phyloP scores from a whole-genome alignment of 768 basidiomycete genomes.

The Auricularia auricula-judae region DNA sequence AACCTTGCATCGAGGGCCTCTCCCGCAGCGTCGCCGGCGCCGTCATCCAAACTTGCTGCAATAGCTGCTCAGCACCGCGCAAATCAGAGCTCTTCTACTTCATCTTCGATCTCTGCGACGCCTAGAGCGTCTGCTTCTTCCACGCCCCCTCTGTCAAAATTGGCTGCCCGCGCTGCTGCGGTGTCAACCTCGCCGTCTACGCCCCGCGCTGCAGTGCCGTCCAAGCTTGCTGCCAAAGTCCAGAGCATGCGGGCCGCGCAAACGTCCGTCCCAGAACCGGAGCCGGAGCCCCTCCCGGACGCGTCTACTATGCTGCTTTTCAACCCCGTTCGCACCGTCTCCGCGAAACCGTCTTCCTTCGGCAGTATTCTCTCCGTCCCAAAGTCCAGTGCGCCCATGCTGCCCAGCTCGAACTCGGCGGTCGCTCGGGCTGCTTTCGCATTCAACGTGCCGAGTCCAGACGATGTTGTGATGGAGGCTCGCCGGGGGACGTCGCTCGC shows the following conservation, averaged over 20 bases:
- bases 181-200: neutral
- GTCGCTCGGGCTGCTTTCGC: conserved; percentile 49
- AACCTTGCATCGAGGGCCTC: conserved; percentile 5
- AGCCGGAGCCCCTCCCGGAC: neutral
- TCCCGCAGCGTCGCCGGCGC: neutral
- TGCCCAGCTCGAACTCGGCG: conserved; percentile 36
- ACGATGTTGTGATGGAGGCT: conserved; percentile 76
- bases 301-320: neutral
- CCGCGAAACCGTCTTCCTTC: neutral
- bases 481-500: conserved; percentile 58
- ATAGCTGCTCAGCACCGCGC: neutral
- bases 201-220: neutral
- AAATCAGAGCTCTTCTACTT: neutral
- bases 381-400: conserved; percentile 9
- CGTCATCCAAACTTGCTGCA: conserved; percentile 51
- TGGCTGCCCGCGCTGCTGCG: neutral
- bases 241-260: neutral
- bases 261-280: neutral
- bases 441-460: conserved; percentile 83
- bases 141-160: neutral
- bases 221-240: neutral
- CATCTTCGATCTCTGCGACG: neutral
- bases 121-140: neutral
- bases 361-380: neutral
- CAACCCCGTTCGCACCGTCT: neutral